Conservation (phyloP, 306 rosid genomes). For the Luffa acutangula region DNA sequence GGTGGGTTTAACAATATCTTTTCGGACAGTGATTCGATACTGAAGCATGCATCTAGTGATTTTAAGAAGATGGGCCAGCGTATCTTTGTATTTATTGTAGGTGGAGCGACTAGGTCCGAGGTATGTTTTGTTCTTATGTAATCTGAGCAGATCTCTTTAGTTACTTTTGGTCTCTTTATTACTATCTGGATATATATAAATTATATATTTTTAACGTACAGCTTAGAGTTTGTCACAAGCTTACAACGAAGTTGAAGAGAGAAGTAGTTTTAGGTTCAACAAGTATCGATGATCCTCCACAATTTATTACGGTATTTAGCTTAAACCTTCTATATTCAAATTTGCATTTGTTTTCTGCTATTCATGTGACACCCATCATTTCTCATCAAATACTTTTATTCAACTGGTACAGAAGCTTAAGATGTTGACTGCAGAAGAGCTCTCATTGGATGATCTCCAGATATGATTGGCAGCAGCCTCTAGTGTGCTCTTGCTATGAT, state of each 20-base stretch:
- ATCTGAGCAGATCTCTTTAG: not conserved
- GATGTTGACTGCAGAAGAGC: constrained; percentile 52
- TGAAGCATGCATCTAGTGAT: constrained; percentile 80
- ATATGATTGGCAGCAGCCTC: constrained; percentile 28
- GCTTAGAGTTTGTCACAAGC: constrained; percentile 97
- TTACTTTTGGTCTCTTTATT: too few species aligned
- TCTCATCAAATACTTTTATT: not conserved
- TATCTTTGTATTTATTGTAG: constrained; percentile 78
- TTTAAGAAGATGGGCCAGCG: constrained; percentile 84
- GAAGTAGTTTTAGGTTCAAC: constrained; percentile 89
- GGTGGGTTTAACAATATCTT: not conserved
- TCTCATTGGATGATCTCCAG: constrained; percentile 77
- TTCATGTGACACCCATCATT: not conserved
- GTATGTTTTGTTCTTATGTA: constrained; percentile 19
- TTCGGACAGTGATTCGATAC: constrained; percentile 46
- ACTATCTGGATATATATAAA: not conserved
- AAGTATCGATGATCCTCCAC: constrained; percentile 86
- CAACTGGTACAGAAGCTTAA: constrained; percentile 61
- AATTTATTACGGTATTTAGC: constrained; percentile 55
- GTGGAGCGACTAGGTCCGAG: constrained; percentile 98
- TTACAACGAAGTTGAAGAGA: constrained; percentile 63
- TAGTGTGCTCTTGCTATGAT: not conserved
- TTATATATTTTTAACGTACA: constrained; percentile 16
- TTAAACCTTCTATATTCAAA: not conserved
- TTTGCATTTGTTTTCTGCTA: not conserved